Evolutionary conservation across 202 grass and related monocot genomes (phyloP).

Genomic region (Sporobolus alterniflorus): DNA sequence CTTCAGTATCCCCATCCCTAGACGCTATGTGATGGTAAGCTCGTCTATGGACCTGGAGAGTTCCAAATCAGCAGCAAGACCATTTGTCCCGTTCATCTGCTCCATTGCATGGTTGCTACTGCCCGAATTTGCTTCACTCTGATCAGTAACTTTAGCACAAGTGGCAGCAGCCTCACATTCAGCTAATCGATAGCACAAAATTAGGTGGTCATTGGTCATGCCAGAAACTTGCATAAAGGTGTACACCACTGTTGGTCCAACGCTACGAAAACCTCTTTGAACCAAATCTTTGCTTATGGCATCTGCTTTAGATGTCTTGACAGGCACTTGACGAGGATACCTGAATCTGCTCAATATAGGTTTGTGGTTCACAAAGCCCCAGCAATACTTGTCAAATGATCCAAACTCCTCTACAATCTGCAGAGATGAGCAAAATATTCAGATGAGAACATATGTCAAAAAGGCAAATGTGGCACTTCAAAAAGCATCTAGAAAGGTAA

Average conservation of each 20-base stretch:
- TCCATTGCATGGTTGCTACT: slow-evolving; percentile 24
- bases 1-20: slow-evolving; percentile 9
- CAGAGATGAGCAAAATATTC: not conserved
- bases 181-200: slow-evolving; percentile 75
- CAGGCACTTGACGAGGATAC: slow-evolving; percentile 84
- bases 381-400: slow-evolving; percentile 88
- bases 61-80: slow-evolving; percentile 41
- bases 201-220: slow-evolving; percentile 90
- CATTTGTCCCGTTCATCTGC: slow-evolving; percentile 48
- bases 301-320: slow-evolving; percentile 86
- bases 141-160: slow-evolving; percentile 33
- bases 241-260: slow-evolving; percentile 83
- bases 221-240: slow-evolving; percentile 94
- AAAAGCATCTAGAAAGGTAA: not conserved
- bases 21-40: slow-evolving; percentile 72
- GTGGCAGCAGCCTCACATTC: slow-evolving; percentile 46
- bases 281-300: slow-evolving; percentile 96
- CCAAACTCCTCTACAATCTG: slow-evolving; percentile 82
- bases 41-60: slow-evolving; percentile 57
- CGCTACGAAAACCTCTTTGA: slow-evolving; percentile 79
- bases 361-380: slow-evolving; percentile 86
- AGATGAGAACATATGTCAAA: not conserved
- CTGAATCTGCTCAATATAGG: slow-evolving; percentile 81
- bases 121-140: slow-evolving; percentile 30
- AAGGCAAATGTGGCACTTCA: not conserved